Evolutionary conservation across 768 basidiomycete species (phyloP), one percentile per base, ranked within the genome.

Genomic region (Trametes maxima): DNA sequence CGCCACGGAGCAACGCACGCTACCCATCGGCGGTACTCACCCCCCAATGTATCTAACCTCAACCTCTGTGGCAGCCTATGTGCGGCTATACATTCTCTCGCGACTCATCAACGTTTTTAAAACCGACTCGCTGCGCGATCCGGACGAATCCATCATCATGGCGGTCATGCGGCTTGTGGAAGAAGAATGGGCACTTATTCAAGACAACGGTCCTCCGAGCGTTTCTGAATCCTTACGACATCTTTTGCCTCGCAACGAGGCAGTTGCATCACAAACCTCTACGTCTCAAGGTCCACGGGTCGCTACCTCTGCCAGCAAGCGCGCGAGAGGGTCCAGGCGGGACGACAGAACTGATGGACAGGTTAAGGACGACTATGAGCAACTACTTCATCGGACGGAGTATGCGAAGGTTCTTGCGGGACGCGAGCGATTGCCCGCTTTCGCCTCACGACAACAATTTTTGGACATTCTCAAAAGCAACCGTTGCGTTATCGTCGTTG

Each of bases 401-500:
- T 95, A 89, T 70, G 58, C 69, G 40, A 75, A 79, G 57, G 82
- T 95, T 68, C 69, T 90, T 22, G 71, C 76, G 33, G 75, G 73
- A 17, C 79, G 95, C 61, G 72, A 77, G 67, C 82, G 78, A 57
- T 78, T 97, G 17, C 95, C 95, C 12, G 93, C 94, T 1, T 96
- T 89, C 75, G 70, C 79, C 22, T 83, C 85, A 12, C 82, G 82
- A 68, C 80, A 84, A 21, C 76, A 81, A 14, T 92, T 97, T 65
- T 73, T 94, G 48, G 57, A 76, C 14, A 69, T 79, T 21, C 75
- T 97, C 10, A 77, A 82, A 39, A 74, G 69, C 11, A 85, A 84
- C 65, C 78, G 87, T 49, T 90, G 89, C 3, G 82, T 95, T 1
- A 82, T 98, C 0, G 88, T 97, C 0, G 90, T 95, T 5, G 95